These are phyloP conservation scores for Physcomitrium patens DNA, from an alignment of 225 moss, liverwort and hornwort species.

Conservation along the genomic window DNA sequence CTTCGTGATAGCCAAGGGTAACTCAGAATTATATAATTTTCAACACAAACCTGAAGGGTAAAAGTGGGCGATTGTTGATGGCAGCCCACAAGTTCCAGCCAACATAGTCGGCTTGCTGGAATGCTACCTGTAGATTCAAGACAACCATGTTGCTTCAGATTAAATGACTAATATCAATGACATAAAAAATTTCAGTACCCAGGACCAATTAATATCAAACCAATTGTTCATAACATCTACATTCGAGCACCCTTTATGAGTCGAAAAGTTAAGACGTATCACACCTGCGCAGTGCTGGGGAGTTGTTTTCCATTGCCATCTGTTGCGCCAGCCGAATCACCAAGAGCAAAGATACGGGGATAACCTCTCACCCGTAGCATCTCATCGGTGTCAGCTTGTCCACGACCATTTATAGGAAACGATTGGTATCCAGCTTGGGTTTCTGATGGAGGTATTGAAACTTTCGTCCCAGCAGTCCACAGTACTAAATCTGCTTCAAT, in stretches of 20 bases:
- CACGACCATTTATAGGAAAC: slow-evolving; percentile 88
- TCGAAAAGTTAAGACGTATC: slow-evolving; percentile 3
- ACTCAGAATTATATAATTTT: not conserved
- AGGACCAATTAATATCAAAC: slow-evolving; percentile 10
- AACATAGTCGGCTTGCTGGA: slow-evolving; percentile 96
- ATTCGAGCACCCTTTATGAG: not conserved
- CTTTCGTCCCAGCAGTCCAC: slow-evolving; percentile 85
- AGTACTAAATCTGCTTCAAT: slow-evolving; percentile 84
- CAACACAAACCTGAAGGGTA: slow-evolving; percentile 81
- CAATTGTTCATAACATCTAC: not conserved
- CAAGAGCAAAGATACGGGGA: slow-evolving; percentile 92
- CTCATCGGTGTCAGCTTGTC: slow-evolving; percentile 95
- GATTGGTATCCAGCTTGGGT: slow-evolving; percentile 59
- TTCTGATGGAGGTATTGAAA: slow-evolving; percentile 69
- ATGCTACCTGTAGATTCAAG: slow-evolving; percentile 70
- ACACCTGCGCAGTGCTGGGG: slow-evolving; percentile 87
- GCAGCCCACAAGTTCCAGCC: slow-evolving; percentile 99
- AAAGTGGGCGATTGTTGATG: slow-evolving; percentile 87
- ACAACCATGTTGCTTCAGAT: not conserved
- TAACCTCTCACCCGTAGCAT: slow-evolving; percentile 86
- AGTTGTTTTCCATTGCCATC: slow-evolving; percentile 76
- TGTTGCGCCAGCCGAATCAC: slow-evolving; percentile 80
- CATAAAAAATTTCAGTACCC: not conserved
- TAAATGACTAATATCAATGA: not conserved
- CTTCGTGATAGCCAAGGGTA: not conserved